Percentiles rank a stretch among this genome's conserved stretches.
These are phyloP conservation scores for Thamnidium elegans DNA, from an alignment of 192 early-diverging fungal species.

Conservation along the genomic window DNA sequence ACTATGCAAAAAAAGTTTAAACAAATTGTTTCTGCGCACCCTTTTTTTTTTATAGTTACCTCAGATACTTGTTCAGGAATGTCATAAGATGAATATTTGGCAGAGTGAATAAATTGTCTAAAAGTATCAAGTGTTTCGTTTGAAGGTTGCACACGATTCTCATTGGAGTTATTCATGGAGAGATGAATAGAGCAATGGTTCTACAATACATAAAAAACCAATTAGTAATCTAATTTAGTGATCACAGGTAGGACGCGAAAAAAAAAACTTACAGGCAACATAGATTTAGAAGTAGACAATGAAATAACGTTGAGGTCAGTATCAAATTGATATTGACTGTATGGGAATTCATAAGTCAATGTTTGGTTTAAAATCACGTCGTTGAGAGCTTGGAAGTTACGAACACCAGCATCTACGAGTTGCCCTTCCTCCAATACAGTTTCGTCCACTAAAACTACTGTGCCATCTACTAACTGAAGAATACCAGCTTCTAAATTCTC, in stretches of 20 bases:
- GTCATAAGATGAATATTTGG: slow-evolving; percentile 51
- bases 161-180: not conserved
- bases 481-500: slow-evolving; percentile 57
- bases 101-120: slow-evolving; percentile 57
- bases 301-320: slow-evolving; percentile 63
- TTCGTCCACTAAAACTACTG: slow-evolving; percentile 66
- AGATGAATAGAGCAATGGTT: slow-evolving; percentile 25
- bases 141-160: slow-evolving; percentile 56
- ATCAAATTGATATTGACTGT: slow-evolving; percentile 64
- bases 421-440: slow-evolving; percentile 68
- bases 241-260: not conserved
- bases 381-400: slow-evolving; percentile 66
- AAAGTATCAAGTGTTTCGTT: slow-evolving; percentile 37
- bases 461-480: slow-evolving; percentile 60
- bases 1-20: slow-evolving; percentile 18
- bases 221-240: not conserved
- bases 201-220: slow-evolving; percentile 13
- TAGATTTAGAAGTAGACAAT: slow-evolving; percentile 65
- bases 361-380: slow-evolving; percentile 59
- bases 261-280: slow-evolving; percentile 53
- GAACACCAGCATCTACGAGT: slow-evolving; percentile 61
- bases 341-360: slow-evolving; percentile 69
- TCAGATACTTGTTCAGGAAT: slow-evolving; percentile 63
- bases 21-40: not conserved
- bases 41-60: slow-evolving; percentile 20